These are phyloP conservation scores for Pyrus hybrid DNA, from an alignment of 331 rosid genomes.

Conservation along the genomic window DNA sequence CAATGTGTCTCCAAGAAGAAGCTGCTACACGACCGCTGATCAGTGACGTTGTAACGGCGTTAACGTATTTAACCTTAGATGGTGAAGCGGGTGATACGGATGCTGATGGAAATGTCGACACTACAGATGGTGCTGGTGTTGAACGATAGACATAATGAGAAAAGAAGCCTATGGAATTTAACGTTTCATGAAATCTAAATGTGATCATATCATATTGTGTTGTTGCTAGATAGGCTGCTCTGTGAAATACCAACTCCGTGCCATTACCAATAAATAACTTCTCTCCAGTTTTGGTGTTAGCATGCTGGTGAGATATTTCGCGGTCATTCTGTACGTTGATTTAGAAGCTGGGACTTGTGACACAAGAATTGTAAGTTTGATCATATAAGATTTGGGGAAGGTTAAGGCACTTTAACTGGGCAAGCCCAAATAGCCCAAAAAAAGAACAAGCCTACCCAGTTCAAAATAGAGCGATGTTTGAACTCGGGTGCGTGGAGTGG, in stretches of 20 bases:
- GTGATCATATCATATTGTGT: background rate
- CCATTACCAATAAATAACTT: background rate
- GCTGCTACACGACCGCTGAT: slow-evolving; percentile 64
- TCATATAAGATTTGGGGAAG: background rate
- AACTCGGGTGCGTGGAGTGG: background rate
- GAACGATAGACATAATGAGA: background rate
- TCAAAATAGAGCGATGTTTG: background rate
- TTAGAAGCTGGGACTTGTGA: background rate
- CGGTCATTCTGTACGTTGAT: background rate
- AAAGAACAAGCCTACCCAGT: background rate
- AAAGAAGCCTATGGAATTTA: background rate
- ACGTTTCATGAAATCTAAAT: background rate
- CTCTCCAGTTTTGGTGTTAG: background rate
- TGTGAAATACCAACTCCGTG: background rate
- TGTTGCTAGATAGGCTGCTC: slow-evolving; percentile 4
- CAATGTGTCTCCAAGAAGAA: slow-evolving; percentile 88
- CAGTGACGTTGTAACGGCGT: slow-evolving; percentile 79
- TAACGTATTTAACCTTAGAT: slow-evolving; percentile 34
- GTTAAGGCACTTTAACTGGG: background rate
- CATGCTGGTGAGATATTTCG: background rate
- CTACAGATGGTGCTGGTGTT: background rate
- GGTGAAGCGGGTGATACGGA: slow-evolving; percentile 14
- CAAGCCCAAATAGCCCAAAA: background rate
- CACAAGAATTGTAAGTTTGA: background rate
- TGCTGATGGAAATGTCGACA: slow-evolving; percentile 19